phyloP scores from a whole-genome alignment of 768 basidiomycete genomes.

The Agaricus blazei region DNA sequence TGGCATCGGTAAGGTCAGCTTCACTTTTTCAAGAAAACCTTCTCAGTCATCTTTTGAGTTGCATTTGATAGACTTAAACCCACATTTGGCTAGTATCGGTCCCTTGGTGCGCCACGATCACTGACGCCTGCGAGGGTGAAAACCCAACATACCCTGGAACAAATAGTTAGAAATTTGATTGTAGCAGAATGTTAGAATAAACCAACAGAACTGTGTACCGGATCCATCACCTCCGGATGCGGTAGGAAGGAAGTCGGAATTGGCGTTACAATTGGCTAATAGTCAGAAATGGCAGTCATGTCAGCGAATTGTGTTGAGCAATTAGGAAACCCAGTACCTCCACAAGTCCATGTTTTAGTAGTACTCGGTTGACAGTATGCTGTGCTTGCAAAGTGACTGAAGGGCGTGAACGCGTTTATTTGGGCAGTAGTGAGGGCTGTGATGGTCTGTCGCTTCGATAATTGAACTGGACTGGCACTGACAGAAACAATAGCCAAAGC shows the following conservation, averaged over 20 bases:
- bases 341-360: constrained; percentile 45
- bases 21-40: constrained; percentile 18
- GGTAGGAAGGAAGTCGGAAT: constrained; percentile 34
- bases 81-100: constrained; percentile 14
- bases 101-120: constrained; percentile 25
- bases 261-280: constrained; percentile 35
- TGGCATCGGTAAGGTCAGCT: constrained; percentile 33
- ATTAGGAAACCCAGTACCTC: constrained; percentile 23
- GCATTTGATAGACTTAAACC: background rate
- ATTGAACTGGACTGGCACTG: constrained; percentile 19
- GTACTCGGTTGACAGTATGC: constrained; percentile 39
- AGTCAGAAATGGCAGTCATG: background rate
- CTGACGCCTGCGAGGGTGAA: constrained; percentile 7
- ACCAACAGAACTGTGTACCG: constrained; percentile 28
- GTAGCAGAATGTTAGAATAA: constrained; percentile 11
- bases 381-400: constrained; percentile 42
- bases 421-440: constrained; percentile 31
- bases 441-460: constrained; percentile 22
- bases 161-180: background rate
- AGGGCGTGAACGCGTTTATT: constrained; percentile 37
- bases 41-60: background rate
- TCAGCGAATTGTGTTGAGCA: background rate
- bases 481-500: constrained; percentile 14
- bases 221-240: constrained; percentile 40
- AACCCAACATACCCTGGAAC: background rate